Conservation (phyloP, 2,329 filamentous ascomycete species). For the Parastagonospora avenae region DNA sequence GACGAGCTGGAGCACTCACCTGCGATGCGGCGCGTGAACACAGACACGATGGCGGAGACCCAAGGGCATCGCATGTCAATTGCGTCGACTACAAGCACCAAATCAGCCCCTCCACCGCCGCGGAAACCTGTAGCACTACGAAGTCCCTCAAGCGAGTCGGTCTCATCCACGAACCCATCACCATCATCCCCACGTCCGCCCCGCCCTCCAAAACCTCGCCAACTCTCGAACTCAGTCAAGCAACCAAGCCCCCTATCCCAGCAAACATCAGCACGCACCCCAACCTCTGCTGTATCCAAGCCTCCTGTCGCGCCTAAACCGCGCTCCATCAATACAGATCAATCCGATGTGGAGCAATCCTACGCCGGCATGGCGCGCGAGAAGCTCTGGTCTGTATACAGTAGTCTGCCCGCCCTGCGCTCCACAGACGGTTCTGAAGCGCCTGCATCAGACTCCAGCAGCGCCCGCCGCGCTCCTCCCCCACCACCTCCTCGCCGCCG, state of each 20-base stretch:
- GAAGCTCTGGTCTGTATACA: slow-evolving; percentile 49
- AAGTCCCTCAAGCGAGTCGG: slow-evolving; percentile 42
- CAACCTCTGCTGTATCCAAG: slow-evolving; percentile 41
- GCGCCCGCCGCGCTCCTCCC: slow-evolving; percentile 30
- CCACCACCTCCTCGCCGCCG: slow-evolving; percentile 46
- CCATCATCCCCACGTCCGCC: slow-evolving; percentile 38
- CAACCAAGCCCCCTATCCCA: slow-evolving; percentile 37
- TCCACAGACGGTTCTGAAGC: slow-evolving; percentile 21
- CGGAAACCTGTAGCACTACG: slow-evolving; percentile 46
- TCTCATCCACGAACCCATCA: slow-evolving; percentile 9
- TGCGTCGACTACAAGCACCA: slow-evolving; percentile 25
- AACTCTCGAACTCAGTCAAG: slow-evolving; percentile 29
- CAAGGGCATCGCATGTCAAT: slow-evolving; percentile 17
- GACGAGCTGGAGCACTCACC: slow-evolving; percentile 33
- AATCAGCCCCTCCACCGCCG: slow-evolving; percentile 39
- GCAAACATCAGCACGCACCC: slow-evolving; percentile 18
- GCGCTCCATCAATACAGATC: slow-evolving; percentile 20
- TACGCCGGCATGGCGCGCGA: slow-evolving; percentile 47
- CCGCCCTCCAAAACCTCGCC: slow-evolving; percentile 41
- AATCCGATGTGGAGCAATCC: slow-evolving; percentile 31
- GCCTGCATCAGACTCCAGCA: slow-evolving; percentile 11
- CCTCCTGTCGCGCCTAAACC: slow-evolving; percentile 36
- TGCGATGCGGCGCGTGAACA: slow-evolving; percentile 29
- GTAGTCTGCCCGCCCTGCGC: slow-evolving; percentile 43
- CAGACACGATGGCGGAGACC: slow-evolving; percentile 29